These are phyloP conservation scores for Yueomyces sp. DNA, from an alignment of 805 yeast genomes.

Conservation along the genomic window DNA sequence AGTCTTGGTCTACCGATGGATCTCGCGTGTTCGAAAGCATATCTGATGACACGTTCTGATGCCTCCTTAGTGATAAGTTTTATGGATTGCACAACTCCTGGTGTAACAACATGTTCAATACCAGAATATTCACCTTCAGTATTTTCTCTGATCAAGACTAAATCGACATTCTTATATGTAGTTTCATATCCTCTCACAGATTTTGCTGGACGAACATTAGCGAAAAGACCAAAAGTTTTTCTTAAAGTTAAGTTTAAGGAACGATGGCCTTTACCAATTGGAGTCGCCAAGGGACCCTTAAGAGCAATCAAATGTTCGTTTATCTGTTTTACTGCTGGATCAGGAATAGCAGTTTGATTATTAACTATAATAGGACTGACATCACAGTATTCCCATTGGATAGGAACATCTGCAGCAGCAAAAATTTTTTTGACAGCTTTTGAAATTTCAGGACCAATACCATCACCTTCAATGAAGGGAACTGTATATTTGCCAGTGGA, in stretches of 20 bases:
- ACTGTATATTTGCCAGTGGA: conserved; percentile 82
- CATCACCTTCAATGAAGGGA: conserved; percentile 96
- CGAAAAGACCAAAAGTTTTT: conserved; percentile 90
- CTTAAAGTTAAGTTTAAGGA: conserved; percentile 94
- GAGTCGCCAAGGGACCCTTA: conserved; percentile 97
- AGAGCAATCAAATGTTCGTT: conserved; percentile 88
- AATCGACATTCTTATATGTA: conserved; percentile 67
- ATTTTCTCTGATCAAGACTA: conserved; percentile 94
- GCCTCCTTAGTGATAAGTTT: conserved; percentile 94
- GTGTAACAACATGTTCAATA: conserved; percentile 94
- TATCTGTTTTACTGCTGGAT: conserved; percentile 82
- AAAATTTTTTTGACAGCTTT: conserved; percentile 87
- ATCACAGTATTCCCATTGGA: conserved; percentile 94
- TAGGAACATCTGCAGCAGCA: conserved; percentile 88
- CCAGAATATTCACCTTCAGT: conserved; percentile 99
- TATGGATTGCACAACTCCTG: conserved; percentile 97
- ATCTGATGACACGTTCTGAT: conserved; percentile 90
- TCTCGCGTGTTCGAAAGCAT: conserved; percentile 93
- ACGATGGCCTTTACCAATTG: conserved; percentile 97
- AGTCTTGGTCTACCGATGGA: conserved; percentile 79
- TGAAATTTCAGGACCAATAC: conserved; percentile 94
- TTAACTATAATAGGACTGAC: conserved; percentile 86
- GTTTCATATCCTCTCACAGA: conserved; percentile 89
- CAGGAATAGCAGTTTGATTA: conserved; percentile 89
- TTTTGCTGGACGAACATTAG: conserved; percentile 95